Percentiles rank a stretch among this genome's conserved stretches.
Conservation (phyloP, 495 filamentous ascomycete genomes). For the Thermochaetoides thermophila region DNA sequence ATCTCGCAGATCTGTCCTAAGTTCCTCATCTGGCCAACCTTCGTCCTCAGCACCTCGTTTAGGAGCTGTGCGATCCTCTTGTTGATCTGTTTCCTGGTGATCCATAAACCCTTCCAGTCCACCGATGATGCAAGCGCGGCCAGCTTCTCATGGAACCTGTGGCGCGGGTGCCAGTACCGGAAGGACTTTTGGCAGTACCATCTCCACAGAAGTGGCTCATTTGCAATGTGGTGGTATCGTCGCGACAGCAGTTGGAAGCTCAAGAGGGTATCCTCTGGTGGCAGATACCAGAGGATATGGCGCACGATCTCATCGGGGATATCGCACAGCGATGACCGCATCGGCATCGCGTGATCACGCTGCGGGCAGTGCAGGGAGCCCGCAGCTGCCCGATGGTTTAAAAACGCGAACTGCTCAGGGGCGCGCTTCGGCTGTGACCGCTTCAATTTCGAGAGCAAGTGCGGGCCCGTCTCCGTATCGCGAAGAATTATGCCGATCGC, state of each 20-base stretch:
- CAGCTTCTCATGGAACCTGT: slow-evolving; percentile 46
- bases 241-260: slow-evolving; percentile 44
- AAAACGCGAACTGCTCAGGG: too few species aligned
- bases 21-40: slow-evolving; percentile 52
- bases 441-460: too few species aligned
- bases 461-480: too few species aligned
- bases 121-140: slow-evolving; percentile 34
- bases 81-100: slow-evolving; percentile 41
- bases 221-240: slow-evolving; percentile 47
- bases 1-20: slow-evolving; percentile 50
- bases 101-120: slow-evolving; percentile 66
- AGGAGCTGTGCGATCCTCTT: slow-evolving; percentile 40
- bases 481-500: too few species aligned
- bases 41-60: slow-evolving; percentile 53
- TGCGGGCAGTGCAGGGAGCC: too few species aligned
- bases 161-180: slow-evolving; percentile 55
- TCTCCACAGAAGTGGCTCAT: slow-evolving; percentile 66
- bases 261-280: slow-evolving; percentile 36
- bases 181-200: slow-evolving; percentile 53
- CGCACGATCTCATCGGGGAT: slow-evolving; percentile 65
- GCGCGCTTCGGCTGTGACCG: too few species aligned
- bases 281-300: slow-evolving; percentile 46
- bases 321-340: slow-evolving; percentile 18
- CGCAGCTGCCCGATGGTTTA: too few species aligned
- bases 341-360: too few species aligned